These are phyloP conservation scores for Apiospora pterosperma DNA, from an alignment of 2,329 filamentous ascomycete species.

Conservation along the genomic window DNA sequence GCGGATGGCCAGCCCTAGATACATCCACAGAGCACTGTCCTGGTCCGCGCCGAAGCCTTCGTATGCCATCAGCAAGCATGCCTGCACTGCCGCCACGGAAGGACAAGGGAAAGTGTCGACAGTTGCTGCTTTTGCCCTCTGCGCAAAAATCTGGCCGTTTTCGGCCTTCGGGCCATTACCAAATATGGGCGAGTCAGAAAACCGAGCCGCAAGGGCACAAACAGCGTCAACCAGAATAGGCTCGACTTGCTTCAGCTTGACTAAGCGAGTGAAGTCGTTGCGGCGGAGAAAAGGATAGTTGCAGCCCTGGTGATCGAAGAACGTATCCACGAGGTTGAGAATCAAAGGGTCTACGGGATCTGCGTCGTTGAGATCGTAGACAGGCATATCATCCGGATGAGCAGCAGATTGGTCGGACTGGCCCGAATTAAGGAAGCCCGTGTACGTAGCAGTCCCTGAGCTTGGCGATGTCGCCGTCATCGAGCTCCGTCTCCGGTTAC, in stretches of 20 bases:
- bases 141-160: conserved; percentile 73
- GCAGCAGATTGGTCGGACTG: conserved; percentile 40
- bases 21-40: conserved; percentile 92
- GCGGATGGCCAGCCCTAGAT: conserved; percentile 80
- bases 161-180: conserved; percentile 56
- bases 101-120: conserved; percentile 82
- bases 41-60: conserved; percentile 86
- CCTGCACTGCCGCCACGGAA: conserved; percentile 79
- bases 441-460: conserved; percentile 30
- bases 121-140: conserved; percentile 77
- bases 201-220: conserved; percentile 77
- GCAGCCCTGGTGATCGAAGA: conserved; percentile 79
- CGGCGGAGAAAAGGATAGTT: conserved; percentile 81
- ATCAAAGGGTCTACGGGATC: conserved; percentile 73
- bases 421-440: conserved; percentile 36
- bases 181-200: conserved; percentile 61
- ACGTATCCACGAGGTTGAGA: conserved; percentile 71
- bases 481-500: conserved; percentile 61
- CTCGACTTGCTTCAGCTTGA: conserved; percentile 78
- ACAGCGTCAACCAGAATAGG: conserved; percentile 84
- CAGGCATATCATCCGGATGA: conserved; percentile 55
- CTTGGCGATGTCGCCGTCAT: conserved; percentile 52
- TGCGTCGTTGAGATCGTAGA: conserved; percentile 72
- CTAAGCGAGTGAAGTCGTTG: conserved; percentile 67
- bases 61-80: conserved; percentile 79